Base-by-base conservation (phyloP, 2,329 filamentous ascomycete genomes). In the Aspergillus sclerotialis region DNA sequence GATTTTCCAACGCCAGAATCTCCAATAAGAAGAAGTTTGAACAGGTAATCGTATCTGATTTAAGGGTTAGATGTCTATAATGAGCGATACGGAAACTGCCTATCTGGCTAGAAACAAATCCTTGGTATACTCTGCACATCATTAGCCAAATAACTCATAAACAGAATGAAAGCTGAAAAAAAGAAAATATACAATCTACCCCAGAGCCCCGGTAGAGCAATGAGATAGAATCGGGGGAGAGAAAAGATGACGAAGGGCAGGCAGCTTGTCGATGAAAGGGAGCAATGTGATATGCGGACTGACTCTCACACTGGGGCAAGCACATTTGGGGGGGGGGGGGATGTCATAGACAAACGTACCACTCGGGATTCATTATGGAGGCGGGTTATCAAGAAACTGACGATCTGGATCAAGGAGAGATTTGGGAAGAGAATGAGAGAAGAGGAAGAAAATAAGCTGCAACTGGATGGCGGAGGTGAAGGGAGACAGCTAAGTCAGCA, bases 1-100 rank as follows among this genome's bases (percentile, higher is more conserved):
- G 92, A 98, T 83, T 98, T 98, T 83, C 92, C 92, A 61, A 98
- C 92, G 80, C 92, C 92, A 67, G 92, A 98, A 68, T 98, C 92
- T 70, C 92, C 92, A 80, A 98, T 98, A 75, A 98, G 90, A 69
- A 98, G 86, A 51, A 98, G 88, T 82, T 98, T 98, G 82, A 98
- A 98, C 61, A 98, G 88, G 69, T 98, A 98, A 68, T 98, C 92
- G 84, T 98, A 98, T 92, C 92, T 96, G 61, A 40, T 37, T 43
- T 34, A 26, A 42, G 36, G 31, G 48, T 57, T 47, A 59, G 50
- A 32, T 39, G 34, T 39, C 33, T 36, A 46, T 42, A 45, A 44
- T 34, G 38, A 37, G 34, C 42, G 30, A 34, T 29, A n/a, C 19
- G 33, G 19, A 19, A 10, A 11, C 19, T 13, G 30, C 12, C 15